These are phyloP conservation scores for Coriolopsis trogii DNA, from an alignment of 1,284 basidiomycete genomes.

Conservation along the genomic window DNA sequence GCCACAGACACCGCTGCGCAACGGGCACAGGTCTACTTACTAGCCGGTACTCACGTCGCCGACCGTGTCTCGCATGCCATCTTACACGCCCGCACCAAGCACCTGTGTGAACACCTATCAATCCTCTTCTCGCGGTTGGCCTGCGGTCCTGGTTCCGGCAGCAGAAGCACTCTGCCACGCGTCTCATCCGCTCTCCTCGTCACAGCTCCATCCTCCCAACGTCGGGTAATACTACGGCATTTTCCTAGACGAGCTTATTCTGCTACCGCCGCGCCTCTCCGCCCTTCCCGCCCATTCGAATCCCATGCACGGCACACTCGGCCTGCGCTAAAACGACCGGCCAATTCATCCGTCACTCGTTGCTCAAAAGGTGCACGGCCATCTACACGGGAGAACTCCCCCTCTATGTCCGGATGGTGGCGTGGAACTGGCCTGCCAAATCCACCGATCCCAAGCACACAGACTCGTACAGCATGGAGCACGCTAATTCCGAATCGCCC, in stretches of 20 bases:
- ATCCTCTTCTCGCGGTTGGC: constrained; percentile 21
- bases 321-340: constrained; percentile 12
- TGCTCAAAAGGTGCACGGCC: constrained; percentile 6
- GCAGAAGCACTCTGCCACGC: constrained; percentile 12
- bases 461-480: constrained; percentile 21
- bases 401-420: constrained; percentile 16
- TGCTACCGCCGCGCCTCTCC: constrained; percentile 6
- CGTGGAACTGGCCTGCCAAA: constrained; percentile 14
- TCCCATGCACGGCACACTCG: constrained; percentile 18
- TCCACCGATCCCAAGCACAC: constrained; percentile 2
- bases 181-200: constrained; percentile 16
- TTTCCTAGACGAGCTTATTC: constrained; percentile 20
- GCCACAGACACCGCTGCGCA: not conserved
- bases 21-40: not conserved
- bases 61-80: constrained; percentile 2
- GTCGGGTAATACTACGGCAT: constrained; percentile 19
- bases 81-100: constrained; percentile 20
- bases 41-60: not conserved
- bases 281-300: constrained; percentile 9
- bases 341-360: constrained; percentile 15
- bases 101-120: constrained; percentile 22
- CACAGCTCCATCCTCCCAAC: constrained; percentile 19
- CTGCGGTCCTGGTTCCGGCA: constrained; percentile 14
- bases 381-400: constrained; percentile 13
- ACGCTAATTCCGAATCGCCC: constrained; percentile 18